Base-by-base conservation (phyloP, 176 grass and related monocot genomes). In the Aechmea fasciata region DNA sequence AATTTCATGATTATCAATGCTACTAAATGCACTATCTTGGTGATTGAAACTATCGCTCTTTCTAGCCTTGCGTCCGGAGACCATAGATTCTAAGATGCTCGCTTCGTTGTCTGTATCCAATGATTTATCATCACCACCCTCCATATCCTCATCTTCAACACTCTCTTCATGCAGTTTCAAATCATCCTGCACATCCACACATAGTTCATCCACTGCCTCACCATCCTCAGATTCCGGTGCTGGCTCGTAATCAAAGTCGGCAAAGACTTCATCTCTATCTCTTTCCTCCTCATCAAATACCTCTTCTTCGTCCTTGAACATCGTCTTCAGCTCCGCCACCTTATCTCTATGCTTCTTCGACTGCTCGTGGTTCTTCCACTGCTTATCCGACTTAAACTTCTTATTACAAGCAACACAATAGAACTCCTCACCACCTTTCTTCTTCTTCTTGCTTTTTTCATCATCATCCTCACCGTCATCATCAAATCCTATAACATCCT, bases 341-440 rank as follows among this genome's bases (percentile, higher is more conserved):
- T 97, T 97, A 68, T 97, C 93, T 68, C 67, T 85, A 62, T 97
- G 93, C 71, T 97, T 97, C 77, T 90, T 97, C 0, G 93, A 97
- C 62, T 97, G 93, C 81, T 97, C 93, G 1, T 97, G 89, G 71
- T 97, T 97, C 72, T 97, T 92, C 93, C 93, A 97, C 73, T 97
- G 93, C 69, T 92, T 97, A 29, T 97, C 86, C 0, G 93, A 97
- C 57, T 92, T 97, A 72, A 97, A 97, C 79, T 97, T 97, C 73
- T 97, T 97, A 79, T 85, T 97, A 33, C 93, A 97, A 0, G 75
- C 89, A 48, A 97, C 84, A 7, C 93, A 97, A 77, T 97, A 97
- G 1, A 97, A 72, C 62, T 92, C 89, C 71, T 92, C 81, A 17
- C 68, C 49, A 9, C 20, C 66, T 52, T 11, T 50, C 62, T 78